Base-by-base conservation (phyloP, 1,284 basidiomycete genomes). In the Anthracocystis walkeri region DNA sequence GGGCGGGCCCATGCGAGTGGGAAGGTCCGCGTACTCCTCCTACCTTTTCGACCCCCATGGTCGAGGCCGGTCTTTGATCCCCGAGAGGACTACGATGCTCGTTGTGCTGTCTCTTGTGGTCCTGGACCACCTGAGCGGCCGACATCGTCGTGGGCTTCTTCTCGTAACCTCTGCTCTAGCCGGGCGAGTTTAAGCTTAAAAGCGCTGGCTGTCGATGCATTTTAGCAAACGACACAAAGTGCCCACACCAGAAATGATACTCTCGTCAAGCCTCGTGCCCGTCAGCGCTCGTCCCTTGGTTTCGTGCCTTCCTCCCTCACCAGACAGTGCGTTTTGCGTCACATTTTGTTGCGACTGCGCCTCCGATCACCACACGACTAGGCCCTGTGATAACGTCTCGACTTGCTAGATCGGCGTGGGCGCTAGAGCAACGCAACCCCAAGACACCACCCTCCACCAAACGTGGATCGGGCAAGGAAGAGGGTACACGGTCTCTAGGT, bases 11-110 rank as follows among this genome's bases (percentile, higher is more conserved):
- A 75, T 69, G 80, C 81, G 81, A 82, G 81, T 82, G 81, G 81
- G 81, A 82, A 82, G 81, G 81, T 82, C 81, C 81, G 81, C 81
- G 79, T 79, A 79, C 80, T 78, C 80, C 80, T 82, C 77, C 73
- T 72, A 58, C 67, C 73, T 75, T 74, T 75, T 68, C 62, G 51
- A 52, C 61, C 16, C 38, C 7, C 31, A 16, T 25, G 49, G 65
- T 56, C 55, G 66, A 69, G 58, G 62, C 48, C 59, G 72, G 51
- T 75, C 56, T 51, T 33, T 54, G 72, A 66, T 75, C 66, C 69
- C 66, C 40, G 56, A 57, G 62, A 62, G 56, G 62, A 65, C 65
- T 56, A 62, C 31, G 62, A 25, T 46, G 58, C 20, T 64, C 35
- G 25, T 20, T 16, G 50, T 45, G 52, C 50, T 21, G 18, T 49